Evolutionary conservation across 345 rosid species (phyloP), one percentile per base, ranked within the genome.

Genomic region (Camelina neglecta): DNA sequence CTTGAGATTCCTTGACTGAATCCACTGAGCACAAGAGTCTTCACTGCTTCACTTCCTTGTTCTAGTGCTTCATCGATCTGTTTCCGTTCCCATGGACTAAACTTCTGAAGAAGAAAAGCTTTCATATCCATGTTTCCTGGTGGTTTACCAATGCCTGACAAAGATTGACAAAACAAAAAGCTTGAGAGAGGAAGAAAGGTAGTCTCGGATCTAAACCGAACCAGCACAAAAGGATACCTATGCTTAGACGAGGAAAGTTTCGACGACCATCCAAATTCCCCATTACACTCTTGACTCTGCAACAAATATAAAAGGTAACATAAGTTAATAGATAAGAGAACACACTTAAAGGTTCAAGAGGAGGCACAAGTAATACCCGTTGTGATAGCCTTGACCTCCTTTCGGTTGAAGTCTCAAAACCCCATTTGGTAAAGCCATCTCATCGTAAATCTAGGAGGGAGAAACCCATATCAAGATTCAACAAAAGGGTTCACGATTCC

Each of bases 341-440:
- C 33, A 60, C 23, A 21, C 23, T 21, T 21, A 21, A 21, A 21
- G 23, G 18, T 18, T 18, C 18, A 21, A 21, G 18, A 18, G 18
- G 23, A 21, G 23, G 23, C 23, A 21, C 23, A 21, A 21, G 24
- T 24, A 50, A 54, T 87, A 93, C 98, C 98, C 98, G 2, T 85
- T 93, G 77, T 91, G 97, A 79, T 88, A 83, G 59, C 97, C 97
- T 77, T 91, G 90, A 64, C 97, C 94, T 69, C 91, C 98, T 75
- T 90, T 93, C 33, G 93, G 94, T 71, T 86, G 94, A 70, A 91
- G 84, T 81, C 94, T 87, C 70, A 93, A 29, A 49, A 91, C 88
- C 69, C 96, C 98, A 82, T 90, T 93, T n/a, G 97, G 96, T 70
- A 93, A 79, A 83, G 86, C 91, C 94, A 91, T 88, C 75, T 91